Percentiles rank a stretch among this genome's conserved stretches.
Evolutionary conservation across 2,329 filamentous ascomycete genomes (phyloP).

Genomic region (Colletotrichum liaoningense): DNA sequence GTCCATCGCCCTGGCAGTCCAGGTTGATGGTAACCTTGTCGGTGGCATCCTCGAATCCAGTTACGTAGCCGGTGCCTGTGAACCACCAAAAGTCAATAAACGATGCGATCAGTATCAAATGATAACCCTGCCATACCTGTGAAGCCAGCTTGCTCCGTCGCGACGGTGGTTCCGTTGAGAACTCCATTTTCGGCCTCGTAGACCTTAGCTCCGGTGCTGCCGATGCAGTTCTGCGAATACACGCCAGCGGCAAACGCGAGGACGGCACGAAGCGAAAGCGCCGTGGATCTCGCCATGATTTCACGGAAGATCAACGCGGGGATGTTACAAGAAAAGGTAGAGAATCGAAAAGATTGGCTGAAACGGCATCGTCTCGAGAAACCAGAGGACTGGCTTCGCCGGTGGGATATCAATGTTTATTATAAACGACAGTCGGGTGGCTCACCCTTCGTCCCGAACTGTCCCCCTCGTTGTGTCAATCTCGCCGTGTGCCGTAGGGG

Average conservation of each 20-base stretch:
- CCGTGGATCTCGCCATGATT: constrained; percentile 23
- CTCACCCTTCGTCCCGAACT: no score
- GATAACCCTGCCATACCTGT: constrained; percentile 41
- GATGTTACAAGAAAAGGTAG: not conserved
- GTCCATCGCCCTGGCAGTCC: constrained; percentile 41
- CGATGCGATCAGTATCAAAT: not conserved
- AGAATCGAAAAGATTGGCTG: not conserved
- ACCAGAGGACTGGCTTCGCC: not conserved
- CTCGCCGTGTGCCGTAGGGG: constrained; percentile 8
- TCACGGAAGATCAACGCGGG: constrained; percentile 13
- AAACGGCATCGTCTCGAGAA: not conserved
- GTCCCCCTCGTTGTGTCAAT: not conserved
- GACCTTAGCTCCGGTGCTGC: constrained; percentile 29
- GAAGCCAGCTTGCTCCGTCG: constrained; percentile 51
- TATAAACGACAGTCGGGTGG: not conserved
- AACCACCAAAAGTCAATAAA: not conserved
- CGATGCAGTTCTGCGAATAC: constrained; percentile 27
- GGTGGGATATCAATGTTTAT: constrained; percentile 5
- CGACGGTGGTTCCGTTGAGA: constrained; percentile 53
- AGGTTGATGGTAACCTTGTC: constrained; percentile 58
- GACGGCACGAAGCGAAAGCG: constrained; percentile 15
- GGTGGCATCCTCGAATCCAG: constrained; percentile 53
- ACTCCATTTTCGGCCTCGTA: constrained; percentile 55
- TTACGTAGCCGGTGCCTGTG: constrained; percentile 58
- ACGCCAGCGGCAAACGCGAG: constrained; percentile 31